phyloP scores from a whole-genome alignment of 164 flowering plant species.

The Chimonanthus salicifolius region DNA sequence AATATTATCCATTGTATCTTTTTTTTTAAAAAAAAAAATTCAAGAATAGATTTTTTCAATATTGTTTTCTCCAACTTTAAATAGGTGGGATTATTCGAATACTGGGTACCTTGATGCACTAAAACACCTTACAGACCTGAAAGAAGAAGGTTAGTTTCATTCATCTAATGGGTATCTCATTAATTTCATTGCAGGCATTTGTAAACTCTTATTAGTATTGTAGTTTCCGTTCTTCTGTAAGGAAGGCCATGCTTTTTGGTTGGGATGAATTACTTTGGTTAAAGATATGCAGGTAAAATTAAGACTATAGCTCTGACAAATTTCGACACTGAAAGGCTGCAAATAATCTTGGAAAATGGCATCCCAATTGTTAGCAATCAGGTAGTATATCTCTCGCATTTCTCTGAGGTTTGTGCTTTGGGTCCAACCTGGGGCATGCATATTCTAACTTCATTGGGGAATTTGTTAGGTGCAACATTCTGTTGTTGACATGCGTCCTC shows the following conservation, averaged over 20 bases:
- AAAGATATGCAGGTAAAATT: constrained; percentile 74
- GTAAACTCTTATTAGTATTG: not conserved
- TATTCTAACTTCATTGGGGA: constrained; percentile 9
- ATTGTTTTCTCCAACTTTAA: constrained; percentile 7
- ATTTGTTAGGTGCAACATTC: constrained; percentile 89
- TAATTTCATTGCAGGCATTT: not conserved
- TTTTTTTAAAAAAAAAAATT: no score
- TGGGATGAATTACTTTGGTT: not conserved
- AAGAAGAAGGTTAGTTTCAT: constrained; percentile 71
- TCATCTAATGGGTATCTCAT: not conserved
- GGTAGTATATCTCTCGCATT: constrained; percentile 25
- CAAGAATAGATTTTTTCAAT: no score
- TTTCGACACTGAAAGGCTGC: constrained; percentile 90
- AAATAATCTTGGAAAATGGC: constrained; percentile 75
- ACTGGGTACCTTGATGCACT: constrained; percentile 94
- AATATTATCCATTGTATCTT: no score
- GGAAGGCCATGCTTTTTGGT: not conserved
- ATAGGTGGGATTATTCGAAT: constrained; percentile 98
- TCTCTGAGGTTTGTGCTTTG: constrained; percentile 2
- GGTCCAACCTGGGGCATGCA: not conserved
- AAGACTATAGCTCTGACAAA: constrained; percentile 95
- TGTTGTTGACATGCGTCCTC: constrained; percentile 97
- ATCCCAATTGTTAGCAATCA: constrained; percentile 97
- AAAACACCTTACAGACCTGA: constrained; percentile 91
- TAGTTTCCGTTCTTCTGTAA: not conserved